Conservation (phyloP, 768 basidiomycete genomes). For the Leccinum broughii region DNA sequence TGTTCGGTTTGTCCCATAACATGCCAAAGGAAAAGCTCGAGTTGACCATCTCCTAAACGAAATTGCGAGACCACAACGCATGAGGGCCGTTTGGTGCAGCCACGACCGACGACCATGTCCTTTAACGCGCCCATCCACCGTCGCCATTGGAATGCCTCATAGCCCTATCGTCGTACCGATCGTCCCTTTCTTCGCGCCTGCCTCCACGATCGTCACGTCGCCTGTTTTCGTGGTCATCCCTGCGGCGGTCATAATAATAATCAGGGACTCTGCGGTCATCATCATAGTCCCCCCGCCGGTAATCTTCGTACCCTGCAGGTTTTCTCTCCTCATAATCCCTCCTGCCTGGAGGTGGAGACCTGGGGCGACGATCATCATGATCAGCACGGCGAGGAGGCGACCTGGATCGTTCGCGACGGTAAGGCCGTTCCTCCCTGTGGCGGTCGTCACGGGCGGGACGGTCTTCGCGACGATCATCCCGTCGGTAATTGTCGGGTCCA, state of each 20-base stretch:
- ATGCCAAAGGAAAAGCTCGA: constrained; percentile 40
- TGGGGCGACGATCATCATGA: constrained; percentile 75
- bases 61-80: constrained; percentile 44
- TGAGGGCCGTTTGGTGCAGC: constrained; percentile 30
- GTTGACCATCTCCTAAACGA: constrained; percentile 51
- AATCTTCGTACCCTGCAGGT: constrained; percentile 92
- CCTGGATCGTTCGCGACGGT: constrained; percentile 80
- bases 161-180: constrained; percentile 74
- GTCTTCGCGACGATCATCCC: constrained; percentile 69
- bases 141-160: constrained; percentile 77
- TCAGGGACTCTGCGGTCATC: constrained; percentile 84
- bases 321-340: constrained; percentile 84
- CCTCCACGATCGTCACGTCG: constrained; percentile 66
- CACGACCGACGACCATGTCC: constrained; percentile 39
- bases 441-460: constrained; percentile 55
- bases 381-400: constrained; percentile 76
- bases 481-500: constrained; percentile 73
- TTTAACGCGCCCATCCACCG: constrained; percentile 74
- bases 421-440: constrained; percentile 48
- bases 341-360: constrained; percentile 73
- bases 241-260: constrained; percentile 85
- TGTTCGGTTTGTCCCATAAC: constrained; percentile 37
- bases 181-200: constrained; percentile 84
- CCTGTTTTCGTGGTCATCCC: constrained; percentile 66
- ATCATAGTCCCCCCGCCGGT: constrained; percentile 76